A percentile compares a stretch with the other conserved stretches of the same genome.
Evolutionary conservation across 2,329 filamentous ascomycete genomes (phyloP).

Genomic region (Epichloe sibirici): DNA sequence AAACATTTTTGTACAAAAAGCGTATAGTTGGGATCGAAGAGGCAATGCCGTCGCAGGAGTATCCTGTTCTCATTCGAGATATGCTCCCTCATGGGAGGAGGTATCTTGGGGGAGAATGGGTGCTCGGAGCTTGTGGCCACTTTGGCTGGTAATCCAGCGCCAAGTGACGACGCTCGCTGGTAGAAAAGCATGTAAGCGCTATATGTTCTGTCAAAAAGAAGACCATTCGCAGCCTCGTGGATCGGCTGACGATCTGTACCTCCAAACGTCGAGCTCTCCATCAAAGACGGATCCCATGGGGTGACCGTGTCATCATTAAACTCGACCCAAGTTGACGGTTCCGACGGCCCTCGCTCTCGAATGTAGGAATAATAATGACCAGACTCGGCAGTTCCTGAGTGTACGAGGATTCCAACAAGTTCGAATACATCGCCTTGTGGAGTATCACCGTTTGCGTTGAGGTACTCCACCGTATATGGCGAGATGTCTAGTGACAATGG

Average conservation of each 20-base stretch:
- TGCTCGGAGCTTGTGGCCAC: not conserved
- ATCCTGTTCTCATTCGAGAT: slow-evolving; percentile 62
- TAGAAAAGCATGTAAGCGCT: slow-evolving; percentile 99
- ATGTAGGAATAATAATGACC: slow-evolving; percentile 98
- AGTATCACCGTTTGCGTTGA: slow-evolving; percentile 46
- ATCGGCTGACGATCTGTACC: slow-evolving; percentile 42
- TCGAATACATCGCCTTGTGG: slow-evolving; percentile 67
- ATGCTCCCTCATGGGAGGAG: slow-evolving; percentile 36
- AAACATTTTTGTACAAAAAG: slow-evolving; percentile 55
- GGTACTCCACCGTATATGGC: slow-evolving; percentile 77
- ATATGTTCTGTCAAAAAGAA: slow-evolving; percentile 54
- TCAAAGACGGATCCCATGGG: slow-evolving; percentile 58
- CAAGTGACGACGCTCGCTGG: slow-evolving; percentile 60
- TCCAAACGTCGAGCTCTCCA: slow-evolving; percentile 73
- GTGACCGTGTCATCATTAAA: slow-evolving; percentile 87
- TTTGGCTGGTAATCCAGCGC: slow-evolving; percentile 13
- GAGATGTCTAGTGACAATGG: slow-evolving; percentile 74
- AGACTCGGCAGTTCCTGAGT: slow-evolving; percentile 83
- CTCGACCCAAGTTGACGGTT: slow-evolving; percentile 59
- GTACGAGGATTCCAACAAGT: slow-evolving; percentile 87
- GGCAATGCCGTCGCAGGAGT: slow-evolving; percentile 63
- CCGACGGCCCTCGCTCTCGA: slow-evolving; percentile 55
- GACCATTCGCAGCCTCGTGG: slow-evolving; percentile 29
- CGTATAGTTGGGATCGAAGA: slow-evolving; percentile 62
- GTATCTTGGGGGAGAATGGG: slow-evolving; percentile 31